Evolutionary conservation across 768 basidiomycete species (phyloP).

Genomic region (Mycena kentingensis): DNA sequence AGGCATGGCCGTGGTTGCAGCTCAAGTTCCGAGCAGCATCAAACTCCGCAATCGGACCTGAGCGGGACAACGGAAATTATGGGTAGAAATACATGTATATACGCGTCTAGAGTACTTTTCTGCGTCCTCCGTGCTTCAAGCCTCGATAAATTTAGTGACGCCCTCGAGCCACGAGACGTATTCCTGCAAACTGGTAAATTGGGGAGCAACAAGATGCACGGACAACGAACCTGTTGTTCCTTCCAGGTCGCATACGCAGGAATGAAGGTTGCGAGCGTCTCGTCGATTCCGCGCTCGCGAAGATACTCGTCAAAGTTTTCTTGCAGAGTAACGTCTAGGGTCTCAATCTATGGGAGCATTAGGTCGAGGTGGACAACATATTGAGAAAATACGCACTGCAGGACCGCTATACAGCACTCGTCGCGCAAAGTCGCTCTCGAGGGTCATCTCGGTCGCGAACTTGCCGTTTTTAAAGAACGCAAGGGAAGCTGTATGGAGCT

Average conservation of each 20-base stretch:
- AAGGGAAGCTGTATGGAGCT: constrained; percentile 82
- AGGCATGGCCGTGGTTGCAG: too few species aligned
- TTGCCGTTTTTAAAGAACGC: constrained; percentile 76
- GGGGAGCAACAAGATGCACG: constrained; percentile 4
- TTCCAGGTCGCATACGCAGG: constrained; percentile 86
- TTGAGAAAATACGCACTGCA: constrained; percentile 47
- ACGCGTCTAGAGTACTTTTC: too few species aligned
- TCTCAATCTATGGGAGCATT: constrained; percentile 66
- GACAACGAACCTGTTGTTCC: constrained; percentile 81
- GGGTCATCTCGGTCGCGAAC: constrained; percentile 74
- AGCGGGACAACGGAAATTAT: too few species aligned
- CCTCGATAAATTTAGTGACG: constrained; percentile 80
- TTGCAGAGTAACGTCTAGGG: constrained; percentile 83
- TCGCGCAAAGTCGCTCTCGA: constrained; percentile 92
- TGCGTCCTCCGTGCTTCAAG: too few species aligned
- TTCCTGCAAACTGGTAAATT: constrained; percentile 55
- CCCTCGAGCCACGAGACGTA: constrained; percentile 87
- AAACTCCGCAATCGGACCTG: too few species aligned
- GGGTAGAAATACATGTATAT: too few species aligned
- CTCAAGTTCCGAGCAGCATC: too few species aligned
- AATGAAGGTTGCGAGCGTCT: constrained; percentile 79
- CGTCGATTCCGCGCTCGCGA: constrained; percentile 86
- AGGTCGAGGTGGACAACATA: background rate
- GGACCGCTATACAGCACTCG: constrained; percentile 92
- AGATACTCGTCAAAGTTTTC: constrained; percentile 89